Evolutionary conservation across 2,329 filamentous ascomycete genomes (phyloP).

Genomic region (Diaporthe sp.): DNA sequence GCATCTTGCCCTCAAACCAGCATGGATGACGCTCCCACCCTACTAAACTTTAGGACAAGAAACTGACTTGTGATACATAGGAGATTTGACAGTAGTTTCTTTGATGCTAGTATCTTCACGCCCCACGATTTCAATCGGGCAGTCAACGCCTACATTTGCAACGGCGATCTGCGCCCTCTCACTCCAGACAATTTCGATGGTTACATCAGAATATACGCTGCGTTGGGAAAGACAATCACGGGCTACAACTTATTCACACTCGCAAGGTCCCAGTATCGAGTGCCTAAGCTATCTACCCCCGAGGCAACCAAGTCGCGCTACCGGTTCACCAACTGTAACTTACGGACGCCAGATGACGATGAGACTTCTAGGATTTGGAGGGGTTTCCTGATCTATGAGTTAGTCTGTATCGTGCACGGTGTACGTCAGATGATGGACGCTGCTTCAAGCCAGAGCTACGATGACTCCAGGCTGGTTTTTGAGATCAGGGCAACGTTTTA

Average conservation of each 20-base stretch:
- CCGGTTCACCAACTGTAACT: no score
- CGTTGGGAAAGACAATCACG: background rate
- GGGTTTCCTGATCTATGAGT: background rate
- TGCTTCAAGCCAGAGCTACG: background rate
- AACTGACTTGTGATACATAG: background rate
- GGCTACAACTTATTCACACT: background rate
- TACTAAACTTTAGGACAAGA: background rate
- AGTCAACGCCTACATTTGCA: background rate
- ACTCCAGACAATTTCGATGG: background rate
- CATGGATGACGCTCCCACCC: background rate
- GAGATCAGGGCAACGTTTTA: background rate
- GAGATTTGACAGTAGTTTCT: background rate
- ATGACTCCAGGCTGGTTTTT: rapidly evolving
- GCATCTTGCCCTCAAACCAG: background rate
- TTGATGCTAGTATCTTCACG: no score
- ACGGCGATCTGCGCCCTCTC: background rate
- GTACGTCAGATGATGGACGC: background rate
- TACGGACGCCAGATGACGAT: background rate
- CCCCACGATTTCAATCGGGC: background rate
- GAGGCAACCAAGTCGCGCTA: background rate
- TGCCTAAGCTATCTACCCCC: background rate
- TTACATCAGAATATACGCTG: background rate
- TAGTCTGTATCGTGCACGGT: background rate
- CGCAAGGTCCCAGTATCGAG: background rate
- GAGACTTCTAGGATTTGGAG: background rate